Conservation (phyloP, 768 basidiomycete genomes). For the Cantharellus anzutake region DNA sequence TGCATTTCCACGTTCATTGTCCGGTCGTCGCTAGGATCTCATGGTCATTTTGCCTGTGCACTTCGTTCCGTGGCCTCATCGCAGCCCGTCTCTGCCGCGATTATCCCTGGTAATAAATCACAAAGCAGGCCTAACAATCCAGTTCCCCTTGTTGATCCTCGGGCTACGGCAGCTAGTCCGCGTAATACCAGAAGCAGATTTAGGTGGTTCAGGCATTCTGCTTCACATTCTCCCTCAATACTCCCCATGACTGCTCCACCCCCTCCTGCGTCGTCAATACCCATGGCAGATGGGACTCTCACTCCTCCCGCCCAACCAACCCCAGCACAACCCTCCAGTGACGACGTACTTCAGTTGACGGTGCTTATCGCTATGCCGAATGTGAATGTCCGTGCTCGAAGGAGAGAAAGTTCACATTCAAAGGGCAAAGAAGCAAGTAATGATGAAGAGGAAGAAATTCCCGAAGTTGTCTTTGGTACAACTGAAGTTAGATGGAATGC, state of each 20-base stretch:
- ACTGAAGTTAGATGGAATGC: conserved; percentile 1
- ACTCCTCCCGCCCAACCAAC: neutral
- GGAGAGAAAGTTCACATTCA: neutral
- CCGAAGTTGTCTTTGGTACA: conserved; percentile 6
- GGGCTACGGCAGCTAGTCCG: neutral
- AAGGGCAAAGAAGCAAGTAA: neutral
- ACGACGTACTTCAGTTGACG: conserved; percentile 1
- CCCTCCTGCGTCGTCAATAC: neutral
- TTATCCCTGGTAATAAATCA: neutral
- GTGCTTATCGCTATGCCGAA: conserved; percentile 9
- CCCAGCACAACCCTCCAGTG: neutral
- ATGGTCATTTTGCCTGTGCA: no score
- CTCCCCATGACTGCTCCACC: neutral
- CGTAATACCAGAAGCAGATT: neutral
- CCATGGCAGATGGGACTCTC: no score
- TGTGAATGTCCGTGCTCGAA: neutral
- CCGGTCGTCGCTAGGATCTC: no score
- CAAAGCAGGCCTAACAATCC: neutral
- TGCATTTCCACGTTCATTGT: neutral
- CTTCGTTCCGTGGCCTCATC: no score
- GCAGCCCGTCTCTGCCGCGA: neutral
- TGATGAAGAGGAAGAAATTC: conserved; percentile 6
- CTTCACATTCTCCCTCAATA: neutral
- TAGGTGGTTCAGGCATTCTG: neutral
- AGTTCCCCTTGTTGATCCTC: neutral